Evolutionary conservation across 768 basidiomycete species (phyloP).

Genomic region (Auriculariales sp.): DNA sequence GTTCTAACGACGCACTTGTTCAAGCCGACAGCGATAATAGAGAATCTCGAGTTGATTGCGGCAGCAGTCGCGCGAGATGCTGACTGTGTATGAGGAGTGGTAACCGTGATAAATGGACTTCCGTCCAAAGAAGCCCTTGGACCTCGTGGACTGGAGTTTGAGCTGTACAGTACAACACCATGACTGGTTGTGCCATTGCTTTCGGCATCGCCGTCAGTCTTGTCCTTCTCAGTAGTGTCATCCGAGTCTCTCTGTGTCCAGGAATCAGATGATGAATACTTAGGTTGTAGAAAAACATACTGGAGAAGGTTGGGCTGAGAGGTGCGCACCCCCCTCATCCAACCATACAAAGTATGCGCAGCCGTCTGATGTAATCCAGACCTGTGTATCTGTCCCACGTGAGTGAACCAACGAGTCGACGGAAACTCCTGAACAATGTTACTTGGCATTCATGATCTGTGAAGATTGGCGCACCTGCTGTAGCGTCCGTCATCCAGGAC

Average conservation of each 20-base stretch:
- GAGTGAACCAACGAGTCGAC: conserved; percentile 49
- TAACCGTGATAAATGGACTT: background rate
- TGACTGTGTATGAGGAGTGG: background rate
- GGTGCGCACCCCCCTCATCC: conserved; percentile 27
- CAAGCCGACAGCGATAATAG: conserved; percentile 69
- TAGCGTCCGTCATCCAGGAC: background rate
- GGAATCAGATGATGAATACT: background rate
- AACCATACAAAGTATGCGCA: conserved; percentile 66
- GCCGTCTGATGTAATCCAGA: conserved; percentile 79
- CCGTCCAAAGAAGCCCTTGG: background rate
- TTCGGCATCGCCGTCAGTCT: background rate
- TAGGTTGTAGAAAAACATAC: no score
- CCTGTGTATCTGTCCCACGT: conserved; percentile 46
- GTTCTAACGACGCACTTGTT: conserved; percentile 30
- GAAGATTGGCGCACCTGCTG: background rate
- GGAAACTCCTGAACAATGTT: conserved; percentile 23
- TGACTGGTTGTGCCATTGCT: background rate
- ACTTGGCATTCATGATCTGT: background rate
- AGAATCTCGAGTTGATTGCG: conserved; percentile 68
- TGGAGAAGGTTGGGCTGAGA: no score
- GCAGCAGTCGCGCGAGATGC: conserved; percentile 19
- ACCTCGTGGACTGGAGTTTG: background rate
- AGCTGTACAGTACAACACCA: background rate
- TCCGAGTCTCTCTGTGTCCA: no score
- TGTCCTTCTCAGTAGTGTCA: background rate